A percentile compares a stretch with the other conserved stretches of the same genome.
These are phyloP conservation scores for Psilocybe cyanescens DNA, from an alignment of 768 basidiomycete species.

Conservation along the genomic window DNA sequence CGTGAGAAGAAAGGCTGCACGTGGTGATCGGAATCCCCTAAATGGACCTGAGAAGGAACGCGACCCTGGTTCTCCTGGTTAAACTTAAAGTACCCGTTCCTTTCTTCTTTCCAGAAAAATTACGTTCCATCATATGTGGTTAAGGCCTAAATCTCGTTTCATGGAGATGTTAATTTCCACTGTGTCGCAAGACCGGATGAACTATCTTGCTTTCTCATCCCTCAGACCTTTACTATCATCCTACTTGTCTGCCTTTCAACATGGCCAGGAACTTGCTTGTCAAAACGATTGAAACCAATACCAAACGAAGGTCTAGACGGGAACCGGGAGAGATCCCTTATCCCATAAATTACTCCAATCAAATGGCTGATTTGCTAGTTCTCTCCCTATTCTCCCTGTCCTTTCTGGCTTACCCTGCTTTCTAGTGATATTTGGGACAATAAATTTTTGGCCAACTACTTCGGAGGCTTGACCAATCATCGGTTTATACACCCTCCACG, in stretches of 20 bases:
- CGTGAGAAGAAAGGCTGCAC: slow-evolving; percentile 22
- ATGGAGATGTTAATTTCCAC: slow-evolving; percentile 24
- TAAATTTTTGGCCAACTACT: slow-evolving; percentile 60
- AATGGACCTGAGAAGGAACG: slow-evolving; percentile 3
- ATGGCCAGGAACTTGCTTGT: slow-evolving; percentile 14
- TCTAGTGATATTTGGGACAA: slow-evolving; percentile 74
- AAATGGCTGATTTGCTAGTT: slow-evolving; percentile 59
- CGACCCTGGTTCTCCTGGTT: slow-evolving; percentile 52
- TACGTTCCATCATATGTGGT: slow-evolving; percentile 22
- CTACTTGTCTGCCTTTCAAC: slow-evolving; percentile 20
- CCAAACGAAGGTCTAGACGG: slow-evolving; percentile 42
- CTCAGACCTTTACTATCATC: slow-evolving; percentile 8
- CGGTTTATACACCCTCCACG: slow-evolving; percentile 54
- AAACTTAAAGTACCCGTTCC: slow-evolving; percentile 4
- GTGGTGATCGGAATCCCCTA: slow-evolving; percentile 4
- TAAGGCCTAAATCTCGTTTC: slow-evolving; percentile 18
- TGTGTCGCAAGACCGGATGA: slow-evolving; percentile 15
- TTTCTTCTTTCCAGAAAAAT: slow-evolving; percentile 24
- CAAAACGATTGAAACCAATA: slow-evolving; percentile 50
- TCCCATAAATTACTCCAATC: slow-evolving; percentile 52
- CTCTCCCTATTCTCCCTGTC: neutral
- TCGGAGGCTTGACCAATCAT: slow-evolving; percentile 54
- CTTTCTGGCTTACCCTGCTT: slow-evolving; percentile 1
- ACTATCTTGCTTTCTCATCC: slow-evolving; percentile 19
- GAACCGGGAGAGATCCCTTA: slow-evolving; percentile 55